Conservation (phyloP, 1,139 yeast genomes). For the Pichia sp. region DNA sequence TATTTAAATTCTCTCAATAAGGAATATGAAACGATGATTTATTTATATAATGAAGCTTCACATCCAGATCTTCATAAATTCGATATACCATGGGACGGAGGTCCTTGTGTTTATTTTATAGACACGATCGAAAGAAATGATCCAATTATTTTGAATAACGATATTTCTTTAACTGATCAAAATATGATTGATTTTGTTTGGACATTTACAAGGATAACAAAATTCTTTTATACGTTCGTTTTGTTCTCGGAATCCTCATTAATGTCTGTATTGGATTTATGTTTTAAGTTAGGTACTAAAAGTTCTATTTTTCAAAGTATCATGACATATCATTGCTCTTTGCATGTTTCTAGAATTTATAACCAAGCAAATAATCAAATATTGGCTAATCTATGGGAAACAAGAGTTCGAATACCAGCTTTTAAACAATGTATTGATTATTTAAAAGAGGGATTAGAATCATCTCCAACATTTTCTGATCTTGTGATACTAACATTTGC, state of each 20-base stretch:
- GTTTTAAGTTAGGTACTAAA: constrained; percentile 12
- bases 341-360: constrained; percentile 15
- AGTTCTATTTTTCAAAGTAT: constrained; percentile 17
- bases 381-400: constrained; percentile 14
- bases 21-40: not conserved
- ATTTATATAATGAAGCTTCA: not conserved
- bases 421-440: constrained; percentile 17
- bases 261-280: constrained; percentile 5
- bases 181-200: constrained; percentile 17
- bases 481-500: constrained; percentile 16
- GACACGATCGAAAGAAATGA: constrained; percentile 12
- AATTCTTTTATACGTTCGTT: constrained; percentile 14
- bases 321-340: constrained; percentile 18
- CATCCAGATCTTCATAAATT: constrained; percentile 9
- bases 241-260: constrained; percentile 13
- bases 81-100: constrained; percentile 13
- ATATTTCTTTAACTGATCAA: constrained; percentile 6
- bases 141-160: constrained; percentile 6
- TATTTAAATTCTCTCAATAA: not conserved
- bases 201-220: constrained; percentile 15
- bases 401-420: constrained; percentile 12
- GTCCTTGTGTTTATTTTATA: constrained; percentile 9
- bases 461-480: constrained; percentile 12
- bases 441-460: constrained; percentile 11
- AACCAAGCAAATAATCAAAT: not conserved